These are phyloP conservation scores for Torulaspora quercuum DNA, from an alignment of 805 yeast species.

Conservation along the genomic window DNA sequence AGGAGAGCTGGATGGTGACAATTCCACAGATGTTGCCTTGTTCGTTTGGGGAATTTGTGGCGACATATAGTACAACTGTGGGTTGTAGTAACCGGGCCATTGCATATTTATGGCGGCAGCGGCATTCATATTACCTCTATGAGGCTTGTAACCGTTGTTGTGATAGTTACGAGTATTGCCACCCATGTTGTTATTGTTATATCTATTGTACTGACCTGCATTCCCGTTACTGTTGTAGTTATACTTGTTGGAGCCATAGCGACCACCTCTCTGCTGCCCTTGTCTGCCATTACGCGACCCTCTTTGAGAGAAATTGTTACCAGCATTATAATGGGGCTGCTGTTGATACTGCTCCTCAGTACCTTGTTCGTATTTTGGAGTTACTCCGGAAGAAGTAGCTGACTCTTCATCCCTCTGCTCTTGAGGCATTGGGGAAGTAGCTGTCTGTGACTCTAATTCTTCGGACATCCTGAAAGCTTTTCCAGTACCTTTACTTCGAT, in stretches of 20 bases:
- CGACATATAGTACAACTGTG: conserved; percentile 29
- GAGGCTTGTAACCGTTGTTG: conserved; percentile 16
- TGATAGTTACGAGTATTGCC: conserved; percentile 12
- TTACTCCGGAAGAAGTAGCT: conserved; percentile 1
- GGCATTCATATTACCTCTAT: conserved; percentile 15
- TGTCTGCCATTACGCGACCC: conserved; percentile 15
- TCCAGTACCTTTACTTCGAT: conserved; percentile 3
- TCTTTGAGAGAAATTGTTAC: conserved; percentile 12
- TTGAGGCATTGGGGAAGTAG: conserved; percentile 7
- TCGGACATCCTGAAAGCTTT: conserved; percentile 13
- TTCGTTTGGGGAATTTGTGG: conserved; percentile 22
- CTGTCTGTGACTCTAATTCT: conserved; percentile 12
- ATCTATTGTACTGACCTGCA: conserved; percentile 15
- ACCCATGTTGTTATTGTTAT: conserved; percentile 14
- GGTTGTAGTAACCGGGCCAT: conserved; percentile 29
- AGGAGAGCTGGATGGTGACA: conserved; percentile 14
- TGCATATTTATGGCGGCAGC: conserved; percentile 23
- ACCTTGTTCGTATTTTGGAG: conserved; percentile 8
- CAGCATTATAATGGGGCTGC: conserved; percentile 10
- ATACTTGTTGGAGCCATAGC: conserved; percentile 17
- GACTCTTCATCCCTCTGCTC: conserved; percentile 11
- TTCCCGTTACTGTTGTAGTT: conserved; percentile 10
- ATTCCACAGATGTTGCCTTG: conserved; percentile 11
- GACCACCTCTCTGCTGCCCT: conserved; percentile 17
- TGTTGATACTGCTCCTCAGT: conserved; percentile 10